Base-by-base conservation (phyloP, 371 early-diverging fungal species). In the Dichotomocladium elegans region DNA sequence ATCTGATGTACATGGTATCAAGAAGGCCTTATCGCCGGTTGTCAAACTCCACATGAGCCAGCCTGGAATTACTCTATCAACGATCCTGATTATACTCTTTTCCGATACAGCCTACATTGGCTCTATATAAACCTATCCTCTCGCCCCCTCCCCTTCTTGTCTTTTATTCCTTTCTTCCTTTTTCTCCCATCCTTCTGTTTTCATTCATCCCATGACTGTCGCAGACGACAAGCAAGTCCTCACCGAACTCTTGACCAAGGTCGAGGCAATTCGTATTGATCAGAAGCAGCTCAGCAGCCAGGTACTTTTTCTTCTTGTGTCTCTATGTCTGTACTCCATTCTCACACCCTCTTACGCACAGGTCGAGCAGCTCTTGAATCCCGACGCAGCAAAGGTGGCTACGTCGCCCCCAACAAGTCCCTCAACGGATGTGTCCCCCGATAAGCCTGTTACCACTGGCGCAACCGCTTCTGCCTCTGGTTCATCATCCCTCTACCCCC, bases 261-360 rank as follows among this genome's bases (percentile, higher is more conserved):
- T 72, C 41, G 72, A 72, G 21, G 50, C 55, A 7, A 41, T 72
- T 17, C 47, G 59, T 17, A 30, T 33, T 19, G 68, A 68, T 28
- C 72, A 72, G 47, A 24, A 48, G 14, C 56, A 46, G 31, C 41
- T 68, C 10, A 51, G 61, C 29, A 64, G 60, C 37, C 58, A 72
- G 62, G 66, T 70, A 43, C 19, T 26, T 34, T 22, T 46, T 37
- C 33, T 6, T 10, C 29, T 24, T 19, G 15, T 41, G 9, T 30
- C 9, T 47, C 9, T 19, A 47, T 30, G 27, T 15, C 29, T 46
- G 5, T 21, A 14, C 15, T 28, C 15, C 14, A 29, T 15, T 21
- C 35, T 50, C 26, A 33, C 19, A 29, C 11, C 15, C 10, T 19
- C 19, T 34, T 15, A 40, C 41, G 40, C 4, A 24, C 19, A 57